A percentile compares a stretch with the other conserved stretches of the same genome.
phyloP scores from a whole-genome alignment of 202 grass and related monocot genomes.

The Thinopyrum obtusiflorum region DNA sequence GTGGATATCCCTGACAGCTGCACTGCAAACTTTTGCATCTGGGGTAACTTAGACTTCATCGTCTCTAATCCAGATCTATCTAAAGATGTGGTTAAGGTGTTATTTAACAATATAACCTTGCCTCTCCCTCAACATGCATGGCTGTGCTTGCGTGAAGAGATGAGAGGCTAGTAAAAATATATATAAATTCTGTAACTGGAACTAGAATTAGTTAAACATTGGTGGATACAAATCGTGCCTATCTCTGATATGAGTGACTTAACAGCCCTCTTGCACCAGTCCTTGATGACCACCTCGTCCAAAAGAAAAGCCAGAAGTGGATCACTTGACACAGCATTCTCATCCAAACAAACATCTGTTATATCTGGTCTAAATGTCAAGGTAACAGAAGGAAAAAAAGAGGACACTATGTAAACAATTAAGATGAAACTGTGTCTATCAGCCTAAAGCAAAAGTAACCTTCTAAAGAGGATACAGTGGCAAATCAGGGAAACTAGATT shows the following conservation, averaged over 20 bases:
- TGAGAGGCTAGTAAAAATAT: not conserved
- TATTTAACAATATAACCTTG: slow-evolving; percentile 12
- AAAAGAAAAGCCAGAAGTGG: slow-evolving; percentile 95
- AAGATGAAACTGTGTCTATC: not conserved
- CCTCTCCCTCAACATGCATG: slow-evolving; percentile 25
- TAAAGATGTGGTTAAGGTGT: slow-evolving; percentile 60
- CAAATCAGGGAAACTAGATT: slow-evolving; percentile 88
- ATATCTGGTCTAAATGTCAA: slow-evolving; percentile 82
- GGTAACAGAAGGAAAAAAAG: slow-evolving; percentile 37
- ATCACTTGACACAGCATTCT: slow-evolving; percentile 96
- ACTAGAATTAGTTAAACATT: slow-evolving; percentile 18
- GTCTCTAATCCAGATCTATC: slow-evolving; percentile 50
- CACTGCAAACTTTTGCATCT: slow-evolving; percentile 71
- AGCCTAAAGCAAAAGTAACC: slow-evolving; percentile 16
- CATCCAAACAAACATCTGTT: slow-evolving; percentile 93
- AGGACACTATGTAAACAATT: not conserved
- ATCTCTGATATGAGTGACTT: slow-evolving; percentile 57
- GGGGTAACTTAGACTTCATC: slow-evolving; percentile 57
- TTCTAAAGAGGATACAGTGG: slow-evolving; percentile 80
- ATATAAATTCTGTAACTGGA: not conserved
- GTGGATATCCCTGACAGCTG: slow-evolving; percentile 75
- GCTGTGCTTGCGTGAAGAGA: not conserved
- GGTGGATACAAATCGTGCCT: slow-evolving; percentile 64
- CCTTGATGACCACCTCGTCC: slow-evolving; percentile 96
- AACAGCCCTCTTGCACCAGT: slow-evolving; percentile 86